Percentiles rank a stretch among this genome's conserved stretches.
phyloP scores from a whole-genome alignment of 176 grass and related monocot genomes.

The Bonia amplexicaulis region DNA sequence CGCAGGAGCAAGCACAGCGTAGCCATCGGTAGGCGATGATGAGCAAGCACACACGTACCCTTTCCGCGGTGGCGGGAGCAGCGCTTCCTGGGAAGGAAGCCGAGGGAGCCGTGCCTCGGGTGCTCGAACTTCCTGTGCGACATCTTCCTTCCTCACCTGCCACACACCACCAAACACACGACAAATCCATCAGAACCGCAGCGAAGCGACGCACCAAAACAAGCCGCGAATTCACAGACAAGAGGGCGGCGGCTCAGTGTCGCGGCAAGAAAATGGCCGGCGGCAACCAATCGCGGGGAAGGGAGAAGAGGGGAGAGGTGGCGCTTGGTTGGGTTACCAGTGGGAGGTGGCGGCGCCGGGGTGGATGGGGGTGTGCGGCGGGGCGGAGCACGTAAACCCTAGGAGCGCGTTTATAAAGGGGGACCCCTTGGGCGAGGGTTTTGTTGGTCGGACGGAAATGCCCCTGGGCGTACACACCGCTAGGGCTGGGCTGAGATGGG shows the following conservation, averaged over 20 bases:
- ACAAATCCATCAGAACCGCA: conserved; percentile 20
- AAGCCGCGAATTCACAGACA: not conserved
- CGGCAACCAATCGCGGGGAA: not conserved
- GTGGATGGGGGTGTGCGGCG: not conserved
- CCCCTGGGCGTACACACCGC: not conserved
- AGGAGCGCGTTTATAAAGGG: conserved; percentile 19
- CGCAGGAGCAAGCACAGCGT: not conserved
- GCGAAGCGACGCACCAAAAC: not conserved
- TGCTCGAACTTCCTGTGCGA: conserved; percentile 98
- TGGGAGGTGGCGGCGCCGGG: not conserved
- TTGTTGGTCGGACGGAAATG: conserved; percentile 30
- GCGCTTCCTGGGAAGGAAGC: conserved; percentile 91
- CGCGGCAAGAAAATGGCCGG: not conserved
- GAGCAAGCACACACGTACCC: conserved; percentile 32
- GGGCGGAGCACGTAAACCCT: conserved; percentile 36
- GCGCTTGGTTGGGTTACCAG: not conserved
- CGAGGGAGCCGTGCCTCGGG: conserved; percentile 92
- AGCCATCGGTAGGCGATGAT: not conserved
- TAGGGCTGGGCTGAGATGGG: not conserved
- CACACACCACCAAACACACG: not conserved
- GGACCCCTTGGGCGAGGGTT: conserved; percentile 7
- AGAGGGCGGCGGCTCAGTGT: not conserved
- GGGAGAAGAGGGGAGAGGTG: not conserved
- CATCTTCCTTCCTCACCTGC: conserved; percentile 59
- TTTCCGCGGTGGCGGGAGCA: conserved; percentile 81